A percentile compares a stretch with the other conserved stretches of the same genome.
These are phyloP conservation scores for Batrachochytrium dendrobatidis DNA, from an alignment of 371 early-diverging fungal genomes.

Conservation along the genomic window DNA sequence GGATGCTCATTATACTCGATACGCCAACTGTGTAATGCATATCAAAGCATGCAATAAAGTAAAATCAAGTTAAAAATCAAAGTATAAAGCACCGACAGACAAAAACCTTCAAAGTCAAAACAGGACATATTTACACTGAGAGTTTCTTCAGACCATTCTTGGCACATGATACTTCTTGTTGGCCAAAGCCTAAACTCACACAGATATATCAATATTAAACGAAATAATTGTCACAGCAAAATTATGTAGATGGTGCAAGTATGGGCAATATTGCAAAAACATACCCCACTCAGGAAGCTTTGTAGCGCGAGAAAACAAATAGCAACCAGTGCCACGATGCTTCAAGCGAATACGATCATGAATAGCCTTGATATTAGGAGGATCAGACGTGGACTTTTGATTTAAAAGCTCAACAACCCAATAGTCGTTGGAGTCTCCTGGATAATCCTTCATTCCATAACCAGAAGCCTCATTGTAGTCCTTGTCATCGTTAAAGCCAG, in stretches of 20 bases:
- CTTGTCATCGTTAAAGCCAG: slow-evolving; percentile 57
- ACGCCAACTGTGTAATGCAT: slow-evolving; percentile 17
- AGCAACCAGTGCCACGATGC: slow-evolving; percentile 43
- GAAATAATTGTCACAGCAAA: too few species aligned
- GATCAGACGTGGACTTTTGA: slow-evolving; percentile 26
- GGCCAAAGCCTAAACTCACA: slow-evolving; percentile 44
- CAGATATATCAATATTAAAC: too few species aligned
- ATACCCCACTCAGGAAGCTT: slow-evolving; percentile 90
- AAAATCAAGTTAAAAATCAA: too few species aligned
- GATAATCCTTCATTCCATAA: slow-evolving; percentile 34
- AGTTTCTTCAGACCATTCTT: slow-evolving; percentile 76
- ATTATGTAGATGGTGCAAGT: too few species aligned
- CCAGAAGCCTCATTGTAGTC: slow-evolving; percentile 36
- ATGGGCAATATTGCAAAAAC: too few species aligned
- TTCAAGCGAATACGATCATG: slow-evolving; percentile 74
- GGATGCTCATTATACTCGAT: slow-evolving; percentile 28
- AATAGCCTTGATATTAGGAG: slow-evolving; percentile 44
- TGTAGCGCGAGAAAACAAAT: slow-evolving; percentile 63
- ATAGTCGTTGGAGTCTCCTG: slow-evolving; percentile 76
- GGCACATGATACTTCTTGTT: slow-evolving; percentile 91
- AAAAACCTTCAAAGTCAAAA: too few species aligned
- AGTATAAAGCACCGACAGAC: too few species aligned
- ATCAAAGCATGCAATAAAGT: too few species aligned
- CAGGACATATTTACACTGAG: slow-evolving; percentile 36
- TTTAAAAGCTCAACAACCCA: slow-evolving; percentile 83